These are phyloP conservation scores for Pyronema omphalodes DNA, from an alignment of 495 filamentous ascomycete genomes.

Conservation along the genomic window DNA sequence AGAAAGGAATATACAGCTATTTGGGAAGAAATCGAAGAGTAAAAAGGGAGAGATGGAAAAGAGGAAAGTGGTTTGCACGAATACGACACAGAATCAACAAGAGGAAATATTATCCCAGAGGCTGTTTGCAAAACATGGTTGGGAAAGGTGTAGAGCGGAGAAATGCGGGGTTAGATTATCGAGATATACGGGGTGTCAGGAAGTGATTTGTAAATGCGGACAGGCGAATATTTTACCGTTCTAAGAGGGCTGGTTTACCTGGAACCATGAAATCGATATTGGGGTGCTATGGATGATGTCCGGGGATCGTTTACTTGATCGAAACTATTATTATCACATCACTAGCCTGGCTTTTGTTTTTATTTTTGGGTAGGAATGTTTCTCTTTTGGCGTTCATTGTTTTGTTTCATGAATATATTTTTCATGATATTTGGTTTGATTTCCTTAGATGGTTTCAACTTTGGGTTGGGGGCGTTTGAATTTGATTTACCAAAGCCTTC, in stretches of 20 bases:
- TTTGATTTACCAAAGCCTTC: neutral
- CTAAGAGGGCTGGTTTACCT: neutral
- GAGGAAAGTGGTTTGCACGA: neutral
- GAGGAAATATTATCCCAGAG: neutral
- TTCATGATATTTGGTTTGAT: neutral
- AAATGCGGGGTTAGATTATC: neutral
- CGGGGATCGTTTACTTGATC: neutral
- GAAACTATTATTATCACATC: neutral
- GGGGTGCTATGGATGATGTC: neutral
- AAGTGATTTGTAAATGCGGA: conserved; percentile 1
- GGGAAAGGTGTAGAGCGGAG: neutral
- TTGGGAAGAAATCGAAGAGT: neutral
- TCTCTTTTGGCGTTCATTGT: neutral
- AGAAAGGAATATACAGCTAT: neutral
- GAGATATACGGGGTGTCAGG: neutral
- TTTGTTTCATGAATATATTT: neutral
- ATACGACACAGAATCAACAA: neutral
- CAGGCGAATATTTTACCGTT: neutral
- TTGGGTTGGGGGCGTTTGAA: neutral
- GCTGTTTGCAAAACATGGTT: neutral
- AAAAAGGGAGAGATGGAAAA: neutral
- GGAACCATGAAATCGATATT: neutral
- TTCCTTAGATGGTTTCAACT: neutral
- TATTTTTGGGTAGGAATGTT: too few relatives aligned
- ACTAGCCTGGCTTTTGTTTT: neutral